Evolutionary conservation across 148 eudicot species (phyloP), one percentile per base, ranked within the genome.

Genomic region (Vaccinium myrtillus): DNA sequence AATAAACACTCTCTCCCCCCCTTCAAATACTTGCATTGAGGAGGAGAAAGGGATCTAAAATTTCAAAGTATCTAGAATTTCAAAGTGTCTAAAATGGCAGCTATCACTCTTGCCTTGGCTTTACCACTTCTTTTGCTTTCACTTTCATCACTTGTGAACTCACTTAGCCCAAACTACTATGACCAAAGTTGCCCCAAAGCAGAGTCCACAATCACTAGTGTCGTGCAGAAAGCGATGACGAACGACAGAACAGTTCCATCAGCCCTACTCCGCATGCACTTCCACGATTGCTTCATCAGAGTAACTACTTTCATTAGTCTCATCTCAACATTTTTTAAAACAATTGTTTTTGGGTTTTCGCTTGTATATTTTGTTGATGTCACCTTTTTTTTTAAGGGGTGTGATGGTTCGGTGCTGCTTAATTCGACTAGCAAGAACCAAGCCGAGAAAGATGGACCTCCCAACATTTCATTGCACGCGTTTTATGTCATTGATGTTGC

Each of bases 351-450:
- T 10, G 9, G 12, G 12, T 10, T 53, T 36, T 25, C 18, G 3
- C 14, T 53, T 25, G 3, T 67, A 67, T 25, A 10, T 67, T 67
- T 67, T 2, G 16, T 82, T 82, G 8, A 73, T 21, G 74, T 27
- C 13, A 11, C 6, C 18, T 8, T 55, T 15, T 21, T 61, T 83
- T 83, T 78, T 69, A 76, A 95, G 98, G 97, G 98, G 18, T 95
- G 98, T 88, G 98, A 95, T 87, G 98, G 90, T 80, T 95, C 98
- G 6, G 93, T 95, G 86, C 87, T 95, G 74, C 85, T 94, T 84
- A 92, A 92, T 83, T 90, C 92, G 8, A 82, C 77, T 9, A 91
- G 89, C 59, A 84, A 86, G 54, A 88, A 88, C 82, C 81, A 86
- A 48, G 94, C 94, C 21, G 98, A 95, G 83, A 95, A 91, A 80